Evolutionary conservation across 305 asterid species (phyloP).

Genomic region (Rubia occidens): DNA sequence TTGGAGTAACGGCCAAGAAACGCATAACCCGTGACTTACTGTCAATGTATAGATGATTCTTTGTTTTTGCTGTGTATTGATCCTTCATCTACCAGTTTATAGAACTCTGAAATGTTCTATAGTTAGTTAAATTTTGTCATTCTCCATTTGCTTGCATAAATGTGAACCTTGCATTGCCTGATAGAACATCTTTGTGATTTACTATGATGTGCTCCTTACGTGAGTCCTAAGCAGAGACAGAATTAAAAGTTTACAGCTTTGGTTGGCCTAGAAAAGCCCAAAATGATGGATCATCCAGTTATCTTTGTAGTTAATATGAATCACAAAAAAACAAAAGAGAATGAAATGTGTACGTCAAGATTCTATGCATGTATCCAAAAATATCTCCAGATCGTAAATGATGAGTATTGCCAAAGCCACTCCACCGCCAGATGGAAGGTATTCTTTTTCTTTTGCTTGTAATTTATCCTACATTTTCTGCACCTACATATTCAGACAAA

Average conservation of each 20-base stretch:
- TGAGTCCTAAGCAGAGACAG: neutral
- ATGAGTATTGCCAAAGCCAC: neutral
- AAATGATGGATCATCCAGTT: neutral
- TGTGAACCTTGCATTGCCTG: too few relatives aligned
- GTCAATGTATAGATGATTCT: neutral
- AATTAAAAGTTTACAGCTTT: neutral
- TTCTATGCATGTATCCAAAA: neutral
- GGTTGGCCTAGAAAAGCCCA: neutral
- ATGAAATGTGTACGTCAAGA: slow-evolving; percentile 1
- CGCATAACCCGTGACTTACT: neutral
- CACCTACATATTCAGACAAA: neutral
- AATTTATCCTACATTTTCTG: slow-evolving; percentile 7
- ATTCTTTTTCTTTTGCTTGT: neutral
- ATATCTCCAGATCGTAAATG: neutral
- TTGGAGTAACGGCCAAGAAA: neutral
- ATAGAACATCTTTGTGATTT: neutral
- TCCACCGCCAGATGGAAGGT: neutral
- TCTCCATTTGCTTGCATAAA: neutral
- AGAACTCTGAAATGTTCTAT: neutral
- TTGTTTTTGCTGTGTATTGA: neutral
- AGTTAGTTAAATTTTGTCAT: neutral
- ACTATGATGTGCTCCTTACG: neutral
- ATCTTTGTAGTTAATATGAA: neutral
- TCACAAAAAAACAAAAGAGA: neutral
- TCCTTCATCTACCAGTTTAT: neutral